Evolutionary conservation across 140 eudicot genomes (phyloP).

Genomic region (Anethum foeniculum): DNA sequence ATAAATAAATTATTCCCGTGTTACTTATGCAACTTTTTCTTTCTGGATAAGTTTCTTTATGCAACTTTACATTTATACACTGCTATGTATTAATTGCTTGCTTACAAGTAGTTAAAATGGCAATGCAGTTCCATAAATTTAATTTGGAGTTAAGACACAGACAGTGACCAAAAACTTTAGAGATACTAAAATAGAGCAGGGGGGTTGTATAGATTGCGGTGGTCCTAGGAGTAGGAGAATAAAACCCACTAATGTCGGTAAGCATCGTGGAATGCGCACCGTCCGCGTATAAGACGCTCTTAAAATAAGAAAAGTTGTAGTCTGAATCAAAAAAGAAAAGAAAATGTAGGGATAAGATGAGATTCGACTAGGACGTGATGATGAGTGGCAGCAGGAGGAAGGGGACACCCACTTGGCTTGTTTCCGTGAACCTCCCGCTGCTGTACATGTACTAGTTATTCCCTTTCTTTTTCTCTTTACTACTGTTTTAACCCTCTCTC

Average conservation of each 20-base stretch:
- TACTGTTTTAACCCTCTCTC: neutral
- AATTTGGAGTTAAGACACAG: neutral
- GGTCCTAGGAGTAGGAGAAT: neutral
- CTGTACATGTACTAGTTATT: neutral
- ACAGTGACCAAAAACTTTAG: neutral
- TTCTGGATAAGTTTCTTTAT: neutral
- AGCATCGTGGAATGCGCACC: neutral
- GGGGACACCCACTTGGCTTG: neutral
- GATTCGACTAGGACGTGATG: neutral
- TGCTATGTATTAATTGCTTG: neutral
- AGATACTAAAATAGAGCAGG: neutral
- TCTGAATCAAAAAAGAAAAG: neutral
- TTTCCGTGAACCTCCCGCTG: neutral
- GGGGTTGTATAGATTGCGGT: too few relatives aligned
- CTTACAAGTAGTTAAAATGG: neutral
- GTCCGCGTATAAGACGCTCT: constrained; percentile 1
- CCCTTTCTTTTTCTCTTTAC: neutral
- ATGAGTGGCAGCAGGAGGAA: neutral
- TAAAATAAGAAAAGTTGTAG: too few relatives aligned
- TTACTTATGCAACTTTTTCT: neutral
- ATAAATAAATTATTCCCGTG: neutral
- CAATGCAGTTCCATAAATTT: neutral
- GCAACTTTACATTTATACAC: neutral
- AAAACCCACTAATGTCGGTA: neutral
- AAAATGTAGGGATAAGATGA: neutral